Evolutionary conservation across 169 alveolate species (phyloP).

Genomic region (Amoebophrya sp.): DNA sequence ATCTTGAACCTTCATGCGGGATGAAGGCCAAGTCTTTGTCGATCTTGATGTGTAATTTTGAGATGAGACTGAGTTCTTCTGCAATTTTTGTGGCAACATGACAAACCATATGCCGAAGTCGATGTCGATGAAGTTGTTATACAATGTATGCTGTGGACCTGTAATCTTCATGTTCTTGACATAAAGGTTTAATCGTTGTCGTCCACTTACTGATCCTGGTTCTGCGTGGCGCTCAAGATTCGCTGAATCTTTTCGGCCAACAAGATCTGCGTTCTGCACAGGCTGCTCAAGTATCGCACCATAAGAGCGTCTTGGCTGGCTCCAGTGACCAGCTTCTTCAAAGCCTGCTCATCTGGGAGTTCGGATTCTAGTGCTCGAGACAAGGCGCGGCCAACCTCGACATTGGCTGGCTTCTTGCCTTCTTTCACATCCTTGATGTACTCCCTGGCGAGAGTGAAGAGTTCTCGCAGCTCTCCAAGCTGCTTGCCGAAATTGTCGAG

Average conservation of each 20-base stretch:
- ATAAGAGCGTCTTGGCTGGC: background rate
- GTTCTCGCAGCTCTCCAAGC: background rate
- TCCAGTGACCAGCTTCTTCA: background rate
- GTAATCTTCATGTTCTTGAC: too few species aligned
- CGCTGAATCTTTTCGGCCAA: background rate
- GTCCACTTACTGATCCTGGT: too few species aligned
- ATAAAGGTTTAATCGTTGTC: too few species aligned
- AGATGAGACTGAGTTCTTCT: too few species aligned
- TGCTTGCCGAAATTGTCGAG: background rate
- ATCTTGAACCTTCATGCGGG: too few species aligned
- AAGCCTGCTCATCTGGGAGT: background rate
- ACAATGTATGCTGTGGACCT: too few species aligned
- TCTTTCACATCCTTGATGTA: background rate
- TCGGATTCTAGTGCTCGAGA: background rate
- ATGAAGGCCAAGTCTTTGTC: too few species aligned
- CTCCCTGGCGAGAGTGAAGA: background rate
- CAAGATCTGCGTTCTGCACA: background rate
- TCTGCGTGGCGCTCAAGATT: background rate
- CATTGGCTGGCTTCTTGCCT: background rate
- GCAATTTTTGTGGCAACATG: too few species aligned
- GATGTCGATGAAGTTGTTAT: too few species aligned
- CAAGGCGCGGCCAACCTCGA: constrained; percentile 5
- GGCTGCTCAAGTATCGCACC: background rate
- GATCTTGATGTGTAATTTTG: too few species aligned
- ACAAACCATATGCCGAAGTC: too few species aligned